Evolutionary conservation across 345 rosid genomes (phyloP), one percentile per base, ranked within the genome.

Genomic region (Hypericum androsaemum): DNA sequence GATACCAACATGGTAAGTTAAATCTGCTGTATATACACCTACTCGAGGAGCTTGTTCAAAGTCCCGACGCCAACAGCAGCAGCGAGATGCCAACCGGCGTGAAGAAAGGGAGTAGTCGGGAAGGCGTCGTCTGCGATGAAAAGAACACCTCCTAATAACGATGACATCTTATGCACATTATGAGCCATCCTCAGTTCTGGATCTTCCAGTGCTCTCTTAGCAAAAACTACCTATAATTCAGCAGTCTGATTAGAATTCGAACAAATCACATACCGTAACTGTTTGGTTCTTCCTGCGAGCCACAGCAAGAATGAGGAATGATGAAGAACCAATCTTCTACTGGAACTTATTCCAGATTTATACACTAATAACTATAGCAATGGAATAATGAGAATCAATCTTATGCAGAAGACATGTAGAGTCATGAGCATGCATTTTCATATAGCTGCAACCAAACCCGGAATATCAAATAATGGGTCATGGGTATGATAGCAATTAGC

Each of bases 11-110:
- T 4, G 32, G 32, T 22, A 22, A 22, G 32, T 22, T 22, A 4
- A 22, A 22, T 22, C 32, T 22, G 32, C 32, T 22, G 32, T 4
- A 22, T 22, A 22, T 22, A 22, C 32, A 22, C 41, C 71, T 87
- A 90, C 62, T 84, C 75, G 6, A 92, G 88, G 69, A 92, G 98
- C 70, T 83, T 85, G 70, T 92, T 80, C 53, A 96, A 92, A 9
- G 94, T 88, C 52, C 96, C 76, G 3, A 84, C 85, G 0, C 96
- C 95, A 57, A 92, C 73, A 53, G 98, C 98, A 13, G 98, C 98
- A 6, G 98, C 94, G 0, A 92, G 94, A 68, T 92, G 96, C 95
- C 98, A 92, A 37, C 83, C 98, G 12, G 98, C 96, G 45, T 92
- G 96, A 57, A 90, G 73, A 71, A 67, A 90, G 44, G 96, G 95